These are phyloP conservation scores for Peziza echinospora DNA, from an alignment of 495 filamentous ascomycete genomes.

Conservation along the genomic window DNA sequence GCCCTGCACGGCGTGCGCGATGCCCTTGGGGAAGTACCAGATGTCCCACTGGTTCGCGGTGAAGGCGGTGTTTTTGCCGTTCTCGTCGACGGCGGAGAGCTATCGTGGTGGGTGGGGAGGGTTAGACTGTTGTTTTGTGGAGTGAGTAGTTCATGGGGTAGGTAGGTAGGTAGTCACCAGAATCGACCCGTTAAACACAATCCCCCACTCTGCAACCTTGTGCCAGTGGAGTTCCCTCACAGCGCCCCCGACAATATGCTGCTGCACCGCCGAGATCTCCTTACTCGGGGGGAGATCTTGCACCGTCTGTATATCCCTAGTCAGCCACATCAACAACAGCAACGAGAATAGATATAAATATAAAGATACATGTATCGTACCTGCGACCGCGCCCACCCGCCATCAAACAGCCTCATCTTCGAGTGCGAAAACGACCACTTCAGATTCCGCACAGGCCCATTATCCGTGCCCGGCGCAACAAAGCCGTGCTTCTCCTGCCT, in stretches of 20 bases:
- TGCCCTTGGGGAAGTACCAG: constrained; percentile 48
- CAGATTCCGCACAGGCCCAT: neutral
- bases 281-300: constrained; percentile 30
- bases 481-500: neutral
- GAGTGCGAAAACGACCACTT: neutral
- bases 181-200: constrained; percentile 35
- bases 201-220: constrained; percentile 45
- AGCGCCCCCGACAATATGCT: constrained; percentile 40
- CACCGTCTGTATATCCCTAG: constrained; percentile 10
- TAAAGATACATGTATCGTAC: constrained; percentile 21
- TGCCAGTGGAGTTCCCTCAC: constrained; percentile 48
- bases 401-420: constrained; percentile 11
- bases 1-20: constrained; percentile 35
- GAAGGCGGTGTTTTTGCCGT: constrained; percentile 21
- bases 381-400: constrained; percentile 44
- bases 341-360: neutral
- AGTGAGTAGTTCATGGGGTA: neutral
- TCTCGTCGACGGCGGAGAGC: constrained; percentile 37
- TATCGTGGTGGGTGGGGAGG: too few relatives aligned
- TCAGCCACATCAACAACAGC: neutral
- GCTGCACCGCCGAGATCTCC: constrained; percentile 40
- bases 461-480: neutral
- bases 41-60: constrained; percentile 28
- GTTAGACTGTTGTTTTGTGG: neutral
- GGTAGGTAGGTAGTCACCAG: constrained; percentile 8